Evolutionary conservation across 345 rosid species (phyloP).

Genomic region (Hypericum perforatum): DNA sequence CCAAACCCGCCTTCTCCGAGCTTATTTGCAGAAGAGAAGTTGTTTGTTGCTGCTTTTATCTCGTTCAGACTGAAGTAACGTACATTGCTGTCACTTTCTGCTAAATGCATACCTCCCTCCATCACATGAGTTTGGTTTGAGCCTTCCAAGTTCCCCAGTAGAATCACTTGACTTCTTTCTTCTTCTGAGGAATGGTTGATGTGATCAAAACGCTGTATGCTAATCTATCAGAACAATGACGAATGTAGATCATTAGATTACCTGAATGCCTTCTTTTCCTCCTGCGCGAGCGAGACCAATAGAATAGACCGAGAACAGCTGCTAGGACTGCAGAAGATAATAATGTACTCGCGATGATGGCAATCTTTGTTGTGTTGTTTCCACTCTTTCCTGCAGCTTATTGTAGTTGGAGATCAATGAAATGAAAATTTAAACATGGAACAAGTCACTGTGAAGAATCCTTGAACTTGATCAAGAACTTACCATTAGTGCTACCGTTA

Average conservation of each 20-base stretch:
- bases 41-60: slow-evolving; percentile 27
- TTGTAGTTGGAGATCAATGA: not conserved
- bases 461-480: too few relatives aligned
- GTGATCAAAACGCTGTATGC: not conserved
- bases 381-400: slow-evolving; percentile 15
- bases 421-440: too few relatives aligned
- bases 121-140: slow-evolving; percentile 4
- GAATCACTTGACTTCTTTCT: slow-evolving; percentile 20
- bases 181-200: slow-evolving; percentile 3
- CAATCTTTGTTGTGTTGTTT: slow-evolving; percentile 13
- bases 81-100: slow-evolving; percentile 18
- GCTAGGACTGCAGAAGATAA: slow-evolving; percentile 7
- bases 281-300: slow-evolving; percentile 13
- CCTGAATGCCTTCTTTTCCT: slow-evolving; percentile 21
- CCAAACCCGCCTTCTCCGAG: slow-evolving; percentile 56
- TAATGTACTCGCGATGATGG: slow-evolving; percentile 10
- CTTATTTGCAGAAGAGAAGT: slow-evolving; percentile 35
- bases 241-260: not conserved
- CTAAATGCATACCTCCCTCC: slow-evolving; percentile 5
- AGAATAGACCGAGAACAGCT: slow-evolving; percentile 22
- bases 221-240: not conserved
- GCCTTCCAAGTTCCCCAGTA: slow-evolving; percentile 9
- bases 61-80: slow-evolving; percentile 15
- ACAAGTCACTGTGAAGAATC: too few relatives aligned
- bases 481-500: slow-evolving; percentile 5